A percentile compares a stretch with the other conserved stretches of the same genome.
phyloP scores from a whole-genome alignment of 495 filamentous ascomycete genomes.

The Podospora comata region DNA sequence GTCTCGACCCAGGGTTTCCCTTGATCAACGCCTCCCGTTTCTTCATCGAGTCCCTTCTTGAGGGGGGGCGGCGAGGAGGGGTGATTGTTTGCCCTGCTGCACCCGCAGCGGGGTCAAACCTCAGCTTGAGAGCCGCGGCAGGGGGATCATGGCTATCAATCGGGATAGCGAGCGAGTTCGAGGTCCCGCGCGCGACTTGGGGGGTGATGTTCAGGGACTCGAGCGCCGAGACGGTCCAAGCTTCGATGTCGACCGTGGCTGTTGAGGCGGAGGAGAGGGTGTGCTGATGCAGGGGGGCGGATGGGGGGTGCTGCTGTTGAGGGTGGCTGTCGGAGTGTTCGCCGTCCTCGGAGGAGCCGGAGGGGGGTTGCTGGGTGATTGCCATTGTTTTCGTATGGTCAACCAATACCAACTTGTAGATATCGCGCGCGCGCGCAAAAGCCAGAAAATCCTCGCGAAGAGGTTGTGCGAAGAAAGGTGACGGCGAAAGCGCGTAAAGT shows the following conservation, averaged over 20 bases:
- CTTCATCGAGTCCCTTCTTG: constrained; percentile 45
- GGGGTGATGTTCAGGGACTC: constrained; percentile 49
- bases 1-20: constrained; percentile 87
- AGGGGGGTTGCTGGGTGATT: constrained; percentile 15
- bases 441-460: background rate
- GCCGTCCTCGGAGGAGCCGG: constrained; percentile 15
- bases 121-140: constrained; percentile 9
- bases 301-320: constrained; percentile 11
- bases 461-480: background rate
- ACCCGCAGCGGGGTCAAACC: constrained; percentile 27
- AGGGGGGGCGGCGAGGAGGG: constrained; percentile 36
- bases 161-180: constrained; percentile 46
- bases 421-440: background rate
- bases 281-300: constrained; percentile 25
- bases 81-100: constrained; percentile 21
- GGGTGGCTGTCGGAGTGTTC: constrained; percentile 5
- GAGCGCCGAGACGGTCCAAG: constrained; percentile 50
- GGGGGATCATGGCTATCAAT: constrained; percentile 32
- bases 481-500: background rate
- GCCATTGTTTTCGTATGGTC: constrained; percentile 20
- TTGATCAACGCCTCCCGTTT: constrained; percentile 73
- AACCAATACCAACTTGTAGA: background rate
- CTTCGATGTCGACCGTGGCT: constrained; percentile 43
- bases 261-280: constrained; percentile 33
- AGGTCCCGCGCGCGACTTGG: constrained; percentile 39